Evolutionary conservation across 2,329 filamentous ascomycete genomes (phyloP).

Genomic region (Xylaria sp.): DNA sequence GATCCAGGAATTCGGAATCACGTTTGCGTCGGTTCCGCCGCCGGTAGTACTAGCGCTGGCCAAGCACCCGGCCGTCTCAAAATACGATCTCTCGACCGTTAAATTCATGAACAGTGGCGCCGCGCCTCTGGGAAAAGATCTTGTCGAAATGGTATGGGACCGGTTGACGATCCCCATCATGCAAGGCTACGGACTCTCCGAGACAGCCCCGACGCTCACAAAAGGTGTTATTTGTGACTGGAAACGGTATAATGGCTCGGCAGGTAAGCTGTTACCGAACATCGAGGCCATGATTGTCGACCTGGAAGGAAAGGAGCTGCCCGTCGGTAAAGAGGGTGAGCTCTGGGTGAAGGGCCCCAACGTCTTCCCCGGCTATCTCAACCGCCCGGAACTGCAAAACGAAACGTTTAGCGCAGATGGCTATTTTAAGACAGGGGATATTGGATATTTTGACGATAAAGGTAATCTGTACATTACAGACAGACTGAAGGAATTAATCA

Average conservation of each 20-base stretch:
- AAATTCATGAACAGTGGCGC: constrained; percentile 90
- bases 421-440: constrained; percentile 91
- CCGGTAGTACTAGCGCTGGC: constrained; percentile 83
- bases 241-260: constrained; percentile 79
- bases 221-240: constrained; percentile 80
- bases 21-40: constrained; percentile 84
- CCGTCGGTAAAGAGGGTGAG: constrained; percentile 73
- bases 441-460: constrained; percentile 79
- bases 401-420: constrained; percentile 80
- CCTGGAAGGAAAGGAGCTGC: constrained; percentile 65
- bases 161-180: constrained; percentile 84
- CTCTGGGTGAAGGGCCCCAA: constrained; percentile 84
- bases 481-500: constrained; percentile 76
- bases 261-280: constrained; percentile 81
- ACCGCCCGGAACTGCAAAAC: constrained; percentile 75
- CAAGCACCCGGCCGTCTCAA: constrained; percentile 80
- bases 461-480: constrained; percentile 93
- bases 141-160: constrained; percentile 79
- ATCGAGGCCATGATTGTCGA: constrained; percentile 85
- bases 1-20: constrained; percentile 80
- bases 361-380: constrained; percentile 81
- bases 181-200: constrained; percentile 91
- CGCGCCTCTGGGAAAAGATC: constrained; percentile 82
- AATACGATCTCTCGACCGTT: constrained; percentile 82
- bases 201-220: constrained; percentile 84